Conservation (phyloP, 2,329 filamentous ascomycete genomes). For the Cordyceps farinosa region DNA sequence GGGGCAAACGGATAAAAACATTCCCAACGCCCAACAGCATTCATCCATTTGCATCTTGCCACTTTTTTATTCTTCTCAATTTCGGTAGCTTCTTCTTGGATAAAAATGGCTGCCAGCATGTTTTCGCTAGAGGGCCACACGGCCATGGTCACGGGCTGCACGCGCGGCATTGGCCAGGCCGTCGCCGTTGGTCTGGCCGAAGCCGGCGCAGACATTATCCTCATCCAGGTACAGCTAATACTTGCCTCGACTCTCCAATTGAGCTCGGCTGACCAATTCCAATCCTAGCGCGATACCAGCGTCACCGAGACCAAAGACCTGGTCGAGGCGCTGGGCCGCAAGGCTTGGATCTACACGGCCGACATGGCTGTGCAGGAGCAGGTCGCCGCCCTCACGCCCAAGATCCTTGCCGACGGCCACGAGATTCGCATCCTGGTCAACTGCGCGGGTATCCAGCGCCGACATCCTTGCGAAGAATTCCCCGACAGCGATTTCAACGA, state of each 20-base stretch:
- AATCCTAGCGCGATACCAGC: conserved; percentile 38
- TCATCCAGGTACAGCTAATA: conserved; percentile 44
- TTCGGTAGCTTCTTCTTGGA: background rate
- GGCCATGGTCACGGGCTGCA: conserved; percentile 55
- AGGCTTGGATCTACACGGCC: conserved; percentile 63
- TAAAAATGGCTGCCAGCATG: conserved; percentile 35
- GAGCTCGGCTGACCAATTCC: conserved; percentile 1
- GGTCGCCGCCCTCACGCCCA: conserved; percentile 52
- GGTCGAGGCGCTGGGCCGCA: conserved; percentile 63
- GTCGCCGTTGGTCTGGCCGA: conserved; percentile 57
- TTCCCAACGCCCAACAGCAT: background rate
- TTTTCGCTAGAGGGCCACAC: conserved; percentile 57
- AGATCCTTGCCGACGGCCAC: conserved; percentile 59
- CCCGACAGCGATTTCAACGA: conserved; percentile 74
- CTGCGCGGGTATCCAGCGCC: conserved; percentile 80
- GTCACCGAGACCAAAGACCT: conserved; percentile 53
- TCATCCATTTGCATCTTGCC: background rate
- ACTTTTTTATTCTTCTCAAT: background rate
- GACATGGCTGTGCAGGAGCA: conserved; percentile 61
- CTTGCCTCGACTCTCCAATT: background rate
- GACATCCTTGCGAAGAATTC: conserved; percentile 72
- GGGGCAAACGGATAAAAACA: background rate
- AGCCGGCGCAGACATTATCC: conserved; percentile 54
- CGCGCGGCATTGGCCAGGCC: conserved; percentile 55
- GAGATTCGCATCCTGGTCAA: conserved; percentile 76